Percentiles rank a stretch among this genome's conserved stretches.
These are phyloP conservation scores for Nothophaeocryptopus gaeumannii DNA, from an alignment of 2,329 filamentous ascomycete genomes.

Conservation along the genomic window DNA sequence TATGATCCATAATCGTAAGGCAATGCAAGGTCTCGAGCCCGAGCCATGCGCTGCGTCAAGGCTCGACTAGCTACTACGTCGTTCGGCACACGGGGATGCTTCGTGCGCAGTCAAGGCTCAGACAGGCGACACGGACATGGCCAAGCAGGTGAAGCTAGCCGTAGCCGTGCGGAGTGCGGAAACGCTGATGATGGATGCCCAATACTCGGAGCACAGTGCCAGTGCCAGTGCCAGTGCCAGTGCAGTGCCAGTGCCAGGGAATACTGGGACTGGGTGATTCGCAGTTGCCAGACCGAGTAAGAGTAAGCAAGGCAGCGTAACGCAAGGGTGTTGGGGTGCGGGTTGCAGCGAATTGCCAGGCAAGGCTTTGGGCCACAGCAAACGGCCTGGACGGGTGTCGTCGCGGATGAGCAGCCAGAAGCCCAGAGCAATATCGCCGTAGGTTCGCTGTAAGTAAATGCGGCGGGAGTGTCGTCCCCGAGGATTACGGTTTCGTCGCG, in stretches of 20 bases:
- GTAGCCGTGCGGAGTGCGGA: too few relatives aligned
- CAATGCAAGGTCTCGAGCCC: slow-evolving; percentile 15
- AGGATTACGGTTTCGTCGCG: too few relatives aligned
- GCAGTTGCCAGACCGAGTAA: slow-evolving; percentile 4
- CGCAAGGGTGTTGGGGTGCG: not conserved
- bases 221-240: too few relatives aligned
- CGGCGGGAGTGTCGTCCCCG: too few relatives aligned
- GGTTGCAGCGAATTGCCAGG: slow-evolving; percentile 13
- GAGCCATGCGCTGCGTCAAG: slow-evolving; percentile 23
- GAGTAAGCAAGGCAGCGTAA: slow-evolving; percentile 7
- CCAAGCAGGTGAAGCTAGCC: not conserved
- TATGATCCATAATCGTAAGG: slow-evolving; percentile 22
- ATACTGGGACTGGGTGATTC: slow-evolving; percentile 1
- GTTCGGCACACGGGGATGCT: slow-evolving; percentile 23
- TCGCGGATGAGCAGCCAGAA: not conserved
- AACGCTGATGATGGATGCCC: too few relatives aligned
- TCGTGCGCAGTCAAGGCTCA: slow-evolving; percentile 19
- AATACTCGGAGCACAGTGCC: too few relatives aligned
- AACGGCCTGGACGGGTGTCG: slow-evolving; percentile 1
- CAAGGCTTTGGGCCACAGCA: not conserved
- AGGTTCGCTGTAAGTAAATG: not conserved
- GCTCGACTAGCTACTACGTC: slow-evolving; percentile 15
- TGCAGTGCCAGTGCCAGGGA: too few relatives aligned
- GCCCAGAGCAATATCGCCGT: slow-evolving; percentile 8
- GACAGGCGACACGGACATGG: slow-evolving; percentile 11